Conservation (phyloP, 352 stramenopile species). For the Blastocystis sp. region DNA sequence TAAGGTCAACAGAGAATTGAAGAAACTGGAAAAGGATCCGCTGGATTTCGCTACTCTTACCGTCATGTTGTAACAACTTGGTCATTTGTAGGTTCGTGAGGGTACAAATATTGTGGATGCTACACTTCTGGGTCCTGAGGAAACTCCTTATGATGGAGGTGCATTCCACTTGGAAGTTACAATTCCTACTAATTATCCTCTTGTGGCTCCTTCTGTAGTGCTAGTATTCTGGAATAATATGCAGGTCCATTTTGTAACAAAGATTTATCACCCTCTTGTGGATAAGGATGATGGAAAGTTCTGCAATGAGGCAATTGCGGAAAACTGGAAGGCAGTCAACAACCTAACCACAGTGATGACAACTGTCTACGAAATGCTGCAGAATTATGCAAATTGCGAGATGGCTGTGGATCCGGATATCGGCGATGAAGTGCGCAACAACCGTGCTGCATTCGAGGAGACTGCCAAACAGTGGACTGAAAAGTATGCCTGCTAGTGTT, state of each 20-base stretch:
- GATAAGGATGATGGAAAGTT: constrained; percentile 57
- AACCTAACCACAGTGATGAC: constrained; percentile 36
- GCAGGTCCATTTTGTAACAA: constrained; percentile 52
- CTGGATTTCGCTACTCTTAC: constrained; percentile 56
- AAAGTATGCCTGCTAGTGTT: constrained; percentile 39
- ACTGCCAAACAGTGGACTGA: constrained; percentile 58
- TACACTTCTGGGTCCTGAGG: constrained; percentile 40
- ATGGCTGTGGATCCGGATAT: constrained; percentile 58
- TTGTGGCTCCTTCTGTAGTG: constrained; percentile 18
- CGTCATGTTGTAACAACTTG: background rate
- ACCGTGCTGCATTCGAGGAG: background rate
- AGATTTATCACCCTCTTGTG: constrained; percentile 59
- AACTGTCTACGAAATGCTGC: constrained; percentile 56
- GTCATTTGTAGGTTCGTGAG: constrained; percentile 36
- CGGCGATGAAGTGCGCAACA: constrained; percentile 37
- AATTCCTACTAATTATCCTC: constrained; percentile 55
- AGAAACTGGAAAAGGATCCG: constrained; percentile 59
- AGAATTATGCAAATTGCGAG: constrained; percentile 54
- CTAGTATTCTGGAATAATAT: background rate
- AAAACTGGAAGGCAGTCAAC: constrained; percentile 51
- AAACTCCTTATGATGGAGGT: constrained; percentile 57
- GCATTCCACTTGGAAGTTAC: constrained; percentile 59
- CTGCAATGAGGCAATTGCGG: constrained; percentile 55
- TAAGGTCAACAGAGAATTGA: constrained; percentile 44
- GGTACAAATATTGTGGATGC: constrained; percentile 37